phyloP scores from a whole-genome alignment of 2,329 filamentous ascomycete species.

The Spiromastix sp. region DNA sequence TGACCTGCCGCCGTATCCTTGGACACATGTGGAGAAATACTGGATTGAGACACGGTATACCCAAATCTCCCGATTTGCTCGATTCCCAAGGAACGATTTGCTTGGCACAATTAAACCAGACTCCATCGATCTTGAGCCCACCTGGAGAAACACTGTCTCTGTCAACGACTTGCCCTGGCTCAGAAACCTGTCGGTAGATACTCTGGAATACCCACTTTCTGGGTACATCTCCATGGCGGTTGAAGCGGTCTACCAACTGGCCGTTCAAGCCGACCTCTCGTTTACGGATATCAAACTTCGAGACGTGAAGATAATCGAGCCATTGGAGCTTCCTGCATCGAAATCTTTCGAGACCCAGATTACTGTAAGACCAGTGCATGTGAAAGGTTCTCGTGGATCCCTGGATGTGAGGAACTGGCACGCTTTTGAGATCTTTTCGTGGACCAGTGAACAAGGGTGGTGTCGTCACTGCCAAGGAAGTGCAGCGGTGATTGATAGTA shows the following conservation, averaged over 20 bases:
- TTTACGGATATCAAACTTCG: too few relatives aligned
- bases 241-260: slow-evolving; percentile 21
- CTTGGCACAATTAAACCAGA: slow-evolving; percentile 7
- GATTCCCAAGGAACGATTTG: slow-evolving; percentile 9
- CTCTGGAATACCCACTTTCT: slow-evolving; percentile 21
- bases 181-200: slow-evolving; percentile 15
- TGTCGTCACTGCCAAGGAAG: slow-evolving; percentile 1
- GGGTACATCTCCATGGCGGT: slow-evolving; percentile 22
- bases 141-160: slow-evolving; percentile 15
- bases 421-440: slow-evolving; percentile 2
- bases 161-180: slow-evolving; percentile 16
- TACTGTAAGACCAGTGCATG: slow-evolving; percentile 1
- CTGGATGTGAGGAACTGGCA: not conserved
- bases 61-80: slow-evolving; percentile 7
- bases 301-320: too few relatives aligned
- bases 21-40: slow-evolving; percentile 7
- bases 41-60: slow-evolving; percentile 8
- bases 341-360: not conserved
- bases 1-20: slow-evolving; percentile 10
- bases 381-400: not conserved
- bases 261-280: too few relatives aligned
- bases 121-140: slow-evolving; percentile 9
- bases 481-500: not conserved
- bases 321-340: too few relatives aligned
- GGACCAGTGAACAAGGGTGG: not conserved